These are phyloP conservation scores for Stephania japonica DNA, from an alignment of 164 flowering plant genomes.

Conservation along the genomic window DNA sequence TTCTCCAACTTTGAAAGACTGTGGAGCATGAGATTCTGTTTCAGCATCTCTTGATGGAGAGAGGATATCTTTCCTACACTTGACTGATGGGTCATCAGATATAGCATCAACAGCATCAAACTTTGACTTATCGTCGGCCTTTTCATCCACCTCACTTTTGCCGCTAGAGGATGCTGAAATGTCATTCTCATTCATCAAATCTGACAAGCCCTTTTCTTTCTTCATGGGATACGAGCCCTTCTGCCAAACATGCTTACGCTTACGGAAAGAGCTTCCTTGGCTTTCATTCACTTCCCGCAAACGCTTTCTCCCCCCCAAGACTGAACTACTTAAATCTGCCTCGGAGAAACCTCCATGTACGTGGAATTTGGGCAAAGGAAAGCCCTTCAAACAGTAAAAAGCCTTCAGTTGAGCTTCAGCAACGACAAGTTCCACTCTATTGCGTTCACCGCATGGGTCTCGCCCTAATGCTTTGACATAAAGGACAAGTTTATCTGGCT, in stretches of 20 bases:
- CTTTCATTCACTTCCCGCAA: slow-evolving; percentile 13
- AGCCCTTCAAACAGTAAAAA: slow-evolving; percentile 61
- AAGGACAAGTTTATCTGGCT: slow-evolving; percentile 42
- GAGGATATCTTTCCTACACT: slow-evolving; percentile 15
- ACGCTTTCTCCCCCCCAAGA: neutral
- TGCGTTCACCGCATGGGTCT: slow-evolving; percentile 26
- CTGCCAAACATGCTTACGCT: slow-evolving; percentile 14
- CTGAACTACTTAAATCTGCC: slow-evolving; percentile 18
- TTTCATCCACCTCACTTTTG: neutral
- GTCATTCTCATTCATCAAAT: slow-evolving; percentile 20
- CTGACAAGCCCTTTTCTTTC: slow-evolving; percentile 26
- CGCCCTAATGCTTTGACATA: slow-evolving; percentile 44
- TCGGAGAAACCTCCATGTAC: slow-evolving; percentile 31
- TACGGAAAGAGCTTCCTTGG: slow-evolving; percentile 13
- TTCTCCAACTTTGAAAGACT: slow-evolving; percentile 59
- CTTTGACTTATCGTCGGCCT: slow-evolving; percentile 23
- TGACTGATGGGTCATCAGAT: slow-evolving; percentile 13
- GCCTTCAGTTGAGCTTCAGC: slow-evolving; percentile 51
- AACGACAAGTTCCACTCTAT: slow-evolving; percentile 43
- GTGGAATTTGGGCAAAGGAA: slow-evolving; percentile 41
- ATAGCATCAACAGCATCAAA: slow-evolving; percentile 18
- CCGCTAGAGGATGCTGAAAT: slow-evolving; percentile 9
- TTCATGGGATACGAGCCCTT: slow-evolving; percentile 16
- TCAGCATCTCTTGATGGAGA: slow-evolving; percentile 10
- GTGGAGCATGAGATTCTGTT: slow-evolving; percentile 20